Base-by-base conservation (phyloP, 2,329 filamentous ascomycete genomes). In the Monilinia aucupariae region DNA sequence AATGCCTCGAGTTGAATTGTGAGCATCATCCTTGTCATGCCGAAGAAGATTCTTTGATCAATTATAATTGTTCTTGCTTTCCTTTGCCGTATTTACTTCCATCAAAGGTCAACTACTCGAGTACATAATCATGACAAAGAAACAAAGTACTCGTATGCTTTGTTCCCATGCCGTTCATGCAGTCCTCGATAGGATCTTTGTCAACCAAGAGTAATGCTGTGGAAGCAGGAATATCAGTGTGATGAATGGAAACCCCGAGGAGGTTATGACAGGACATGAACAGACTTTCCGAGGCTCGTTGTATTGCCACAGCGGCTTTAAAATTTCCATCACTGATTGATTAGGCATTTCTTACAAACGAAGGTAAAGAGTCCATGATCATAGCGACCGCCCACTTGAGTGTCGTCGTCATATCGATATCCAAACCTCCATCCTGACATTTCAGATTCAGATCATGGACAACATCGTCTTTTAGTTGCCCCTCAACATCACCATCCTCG, bases 301-400 rank as follows among this genome's bases (percentile, higher is more conserved):
- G 13, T 2, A 47, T 47, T 13, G 13, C 7, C 4, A 6, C 27
- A 56, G 34, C 7, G 5, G 17, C 13, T 25, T 25, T n/a, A 22
- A 25, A 9, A 20, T 17, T 6, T n/a, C 0, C 22, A 22, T 12
- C 30, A n/a, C 30, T n/a, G 2, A 32, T 15, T 25, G 1, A 9
- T 61, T 2, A 55, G n/a, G 20, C 2, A 12, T 10, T 17, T 2
- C n/a, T 43, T 32, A 30, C 30, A 27, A 61, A 4, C 15, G 39
- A 55, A 37, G 74, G 73, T 43, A 77, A 62, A 37, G 68, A 70
- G 22, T 72, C 72, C 71, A 90, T 80, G 22, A 92, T 74, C 55
- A 78, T 76, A 59, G 85, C 81, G 1, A 91, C 87, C 1, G 85
- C 85, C 90, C 90, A 92, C 59, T 79, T 78, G 67, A 92, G 75